A percentile compares a stretch with the other conserved stretches of the same genome.
Conservation (phyloP, 2,329 filamentous ascomycete genomes). For the Nigrospora sphaerica region DNA sequence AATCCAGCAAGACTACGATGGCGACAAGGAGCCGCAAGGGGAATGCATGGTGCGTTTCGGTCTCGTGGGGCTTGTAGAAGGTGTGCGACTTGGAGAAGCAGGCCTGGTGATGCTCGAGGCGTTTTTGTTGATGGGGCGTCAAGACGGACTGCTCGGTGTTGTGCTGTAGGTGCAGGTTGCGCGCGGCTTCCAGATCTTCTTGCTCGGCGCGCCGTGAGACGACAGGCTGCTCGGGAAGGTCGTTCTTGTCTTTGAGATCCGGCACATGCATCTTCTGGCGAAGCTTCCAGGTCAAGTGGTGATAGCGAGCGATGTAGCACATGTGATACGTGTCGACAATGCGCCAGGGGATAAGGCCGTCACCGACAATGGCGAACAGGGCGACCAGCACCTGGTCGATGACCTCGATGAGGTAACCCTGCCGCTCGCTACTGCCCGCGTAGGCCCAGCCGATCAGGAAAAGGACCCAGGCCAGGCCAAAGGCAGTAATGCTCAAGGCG, state of each 20-base stretch:
- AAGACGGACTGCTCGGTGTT: constrained; percentile 49
- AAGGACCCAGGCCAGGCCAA: constrained; percentile 83
- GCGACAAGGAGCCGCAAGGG: constrained; percentile 67
- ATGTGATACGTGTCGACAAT: constrained; percentile 82
- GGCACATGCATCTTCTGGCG: constrained; percentile 57
- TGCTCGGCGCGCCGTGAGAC: constrained; percentile 32
- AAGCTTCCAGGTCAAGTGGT: constrained; percentile 54
- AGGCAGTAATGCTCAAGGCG: constrained; percentile 73
- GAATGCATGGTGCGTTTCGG: constrained; percentile 72
- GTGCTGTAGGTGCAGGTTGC: constrained; percentile 33
- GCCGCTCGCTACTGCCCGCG: constrained; percentile 54
- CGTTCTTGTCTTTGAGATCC: constrained; percentile 59
- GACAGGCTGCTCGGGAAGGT: constrained; percentile 44
- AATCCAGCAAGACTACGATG: constrained; percentile 72
- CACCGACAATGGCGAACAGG: constrained; percentile 63
- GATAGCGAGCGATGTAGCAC: constrained; percentile 72
- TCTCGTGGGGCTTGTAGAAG: constrained; percentile 87
- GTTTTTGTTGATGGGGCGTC: constrained; percentile 56
- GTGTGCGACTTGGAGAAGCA: constrained; percentile 79
- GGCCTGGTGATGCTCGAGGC: constrained; percentile 67
- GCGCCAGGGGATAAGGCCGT: constrained; percentile 67
- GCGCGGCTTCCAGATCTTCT: constrained; percentile 34
- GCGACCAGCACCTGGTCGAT: constrained; percentile 67
- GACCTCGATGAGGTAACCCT: constrained; percentile 62
- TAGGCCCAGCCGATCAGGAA: constrained; percentile 89